Conservation (phyloP, 768 basidiomycete species). For the Rhizopogon vesiculosus region DNA sequence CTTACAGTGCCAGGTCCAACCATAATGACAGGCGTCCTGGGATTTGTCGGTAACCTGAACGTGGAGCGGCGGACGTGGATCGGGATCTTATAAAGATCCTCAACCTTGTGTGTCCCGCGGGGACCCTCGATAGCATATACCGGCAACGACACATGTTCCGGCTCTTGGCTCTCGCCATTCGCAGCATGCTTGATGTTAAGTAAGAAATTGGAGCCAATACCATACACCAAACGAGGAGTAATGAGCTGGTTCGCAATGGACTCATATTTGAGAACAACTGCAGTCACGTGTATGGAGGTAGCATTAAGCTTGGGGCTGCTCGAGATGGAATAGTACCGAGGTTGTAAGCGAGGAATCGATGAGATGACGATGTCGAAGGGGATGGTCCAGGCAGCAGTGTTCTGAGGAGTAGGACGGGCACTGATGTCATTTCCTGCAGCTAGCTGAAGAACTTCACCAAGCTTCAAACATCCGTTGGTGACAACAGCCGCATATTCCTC, state of each 20-base stretch:
- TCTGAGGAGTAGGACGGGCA: constrained; percentile 54
- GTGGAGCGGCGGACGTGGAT: constrained; percentile 95
- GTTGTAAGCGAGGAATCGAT: constrained; percentile 88
- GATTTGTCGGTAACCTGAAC: constrained; percentile 95
- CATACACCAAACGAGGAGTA: constrained; percentile 68
- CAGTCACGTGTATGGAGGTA: constrained; percentile 90
- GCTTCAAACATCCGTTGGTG: constrained; percentile 78
- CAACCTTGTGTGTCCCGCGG: constrained; percentile 73
- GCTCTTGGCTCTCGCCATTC: constrained; percentile 47
- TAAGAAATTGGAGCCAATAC: constrained; percentile 93
- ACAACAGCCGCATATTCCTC: constrained; percentile 79
- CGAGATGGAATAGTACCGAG: constrained; percentile 98
- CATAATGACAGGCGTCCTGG: constrained; percentile 99
- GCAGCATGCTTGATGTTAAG: constrained; percentile 83
- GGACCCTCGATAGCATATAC: constrained; percentile 88
- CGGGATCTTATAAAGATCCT: constrained; percentile 75
- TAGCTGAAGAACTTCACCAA: constrained; percentile 89
- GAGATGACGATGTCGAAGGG: constrained; percentile 98
- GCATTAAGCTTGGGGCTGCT: constrained; percentile 92
- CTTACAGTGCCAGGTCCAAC: constrained; percentile 96
- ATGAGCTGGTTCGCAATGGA: constrained; percentile 51
- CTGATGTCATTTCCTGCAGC: constrained; percentile 77
- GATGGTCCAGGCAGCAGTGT: constrained; percentile 83
- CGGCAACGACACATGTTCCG: constrained; percentile 46
- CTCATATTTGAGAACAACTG: constrained; percentile 92